phyloP scores from a whole-genome alignment of 2,329 filamentous ascomycete genomes.

The Xylaria sp. region DNA sequence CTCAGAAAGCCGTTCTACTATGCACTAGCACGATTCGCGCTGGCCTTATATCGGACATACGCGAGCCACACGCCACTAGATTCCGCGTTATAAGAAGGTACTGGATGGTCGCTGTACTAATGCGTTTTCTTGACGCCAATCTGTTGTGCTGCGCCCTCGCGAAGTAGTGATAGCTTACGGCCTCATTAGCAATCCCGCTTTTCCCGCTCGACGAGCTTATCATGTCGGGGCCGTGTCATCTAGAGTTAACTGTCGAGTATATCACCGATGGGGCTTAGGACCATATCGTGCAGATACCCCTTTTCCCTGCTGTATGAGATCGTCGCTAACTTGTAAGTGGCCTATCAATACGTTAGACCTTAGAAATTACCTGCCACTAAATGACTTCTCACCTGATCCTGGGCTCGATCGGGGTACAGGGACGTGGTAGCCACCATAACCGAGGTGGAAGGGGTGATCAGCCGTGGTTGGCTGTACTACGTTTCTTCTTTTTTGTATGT shows the following conservation, averaged over 20 bases:
- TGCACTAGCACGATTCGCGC: neutral
- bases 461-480: slow-evolving; percentile 19
- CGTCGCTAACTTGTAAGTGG: neutral
- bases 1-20: neutral
- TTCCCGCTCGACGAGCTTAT: no score
- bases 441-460: slow-evolving; percentile 28
- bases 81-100: no score
- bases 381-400: slow-evolving; percentile 20
- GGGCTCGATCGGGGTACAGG: slow-evolving; percentile 25
- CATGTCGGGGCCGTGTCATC: neutral
- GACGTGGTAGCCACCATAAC: slow-evolving; percentile 18
- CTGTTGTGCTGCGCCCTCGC: neutral
- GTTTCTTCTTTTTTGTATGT: slow-evolving; percentile 33
- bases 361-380: neutral
- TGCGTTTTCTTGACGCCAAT: no score
- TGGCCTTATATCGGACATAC: neutral
- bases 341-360: slow-evolving; percentile 5
- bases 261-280: slow-evolving; percentile 1
- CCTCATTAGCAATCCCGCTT: no score
- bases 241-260: neutral
- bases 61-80: neutral
- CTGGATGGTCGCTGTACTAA: no score
- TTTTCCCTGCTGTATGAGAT: slow-evolving; percentile 20
- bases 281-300: neutral
- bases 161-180: neutral